A percentile compares a stretch with the other conserved stretches of the same genome.
Conservation (phyloP, 73 alveolate species). For the Tetrahymena borealis region DNA sequence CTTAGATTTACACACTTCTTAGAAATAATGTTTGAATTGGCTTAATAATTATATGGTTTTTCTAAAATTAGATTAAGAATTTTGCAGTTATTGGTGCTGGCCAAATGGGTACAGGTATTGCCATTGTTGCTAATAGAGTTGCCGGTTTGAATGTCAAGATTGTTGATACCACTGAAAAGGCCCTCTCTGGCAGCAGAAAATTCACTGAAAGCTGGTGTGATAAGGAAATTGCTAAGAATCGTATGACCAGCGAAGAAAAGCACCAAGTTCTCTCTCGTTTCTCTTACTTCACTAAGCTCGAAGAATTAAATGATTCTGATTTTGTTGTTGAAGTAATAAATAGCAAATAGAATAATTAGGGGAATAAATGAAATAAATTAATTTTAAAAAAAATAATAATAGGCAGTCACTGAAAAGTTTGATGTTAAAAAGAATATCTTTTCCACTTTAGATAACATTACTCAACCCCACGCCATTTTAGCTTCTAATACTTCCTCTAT, state of each 20-base stretch:
- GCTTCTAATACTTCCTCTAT: conserved; percentile 94
- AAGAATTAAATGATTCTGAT: conserved; percentile 57
- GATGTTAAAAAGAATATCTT: conserved; percentile 56
- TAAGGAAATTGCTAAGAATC: conserved; percentile 61
- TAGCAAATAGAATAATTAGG: neutral
- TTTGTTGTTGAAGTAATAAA: conserved; percentile 59
- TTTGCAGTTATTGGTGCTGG: conserved; percentile 88
- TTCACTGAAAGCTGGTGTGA: conserved; percentile 70
- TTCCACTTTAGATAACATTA: conserved; percentile 24
- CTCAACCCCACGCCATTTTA: conserved; percentile 61
- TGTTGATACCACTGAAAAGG: conserved; percentile 56
- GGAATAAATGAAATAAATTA: neutral
- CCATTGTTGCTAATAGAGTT: conserved; percentile 69
- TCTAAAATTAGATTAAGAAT: conserved; percentile 3
- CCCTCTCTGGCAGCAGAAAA: conserved; percentile 33
- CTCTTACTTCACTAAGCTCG: conserved; percentile 34
- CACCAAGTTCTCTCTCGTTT: conserved; percentile 18
- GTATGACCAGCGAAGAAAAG: conserved; percentile 54
- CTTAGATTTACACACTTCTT: too few relatives aligned
- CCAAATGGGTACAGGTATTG: conserved; percentile 93
- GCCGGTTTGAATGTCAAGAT: conserved; percentile 60
- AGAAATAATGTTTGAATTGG: too few relatives aligned
- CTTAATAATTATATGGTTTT: neutral
- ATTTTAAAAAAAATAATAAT: neutral
- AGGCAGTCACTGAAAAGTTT: conserved; percentile 76